Base-by-base conservation (phyloP, 768 basidiomycete species). In the Termitomyces sp. region DNA sequence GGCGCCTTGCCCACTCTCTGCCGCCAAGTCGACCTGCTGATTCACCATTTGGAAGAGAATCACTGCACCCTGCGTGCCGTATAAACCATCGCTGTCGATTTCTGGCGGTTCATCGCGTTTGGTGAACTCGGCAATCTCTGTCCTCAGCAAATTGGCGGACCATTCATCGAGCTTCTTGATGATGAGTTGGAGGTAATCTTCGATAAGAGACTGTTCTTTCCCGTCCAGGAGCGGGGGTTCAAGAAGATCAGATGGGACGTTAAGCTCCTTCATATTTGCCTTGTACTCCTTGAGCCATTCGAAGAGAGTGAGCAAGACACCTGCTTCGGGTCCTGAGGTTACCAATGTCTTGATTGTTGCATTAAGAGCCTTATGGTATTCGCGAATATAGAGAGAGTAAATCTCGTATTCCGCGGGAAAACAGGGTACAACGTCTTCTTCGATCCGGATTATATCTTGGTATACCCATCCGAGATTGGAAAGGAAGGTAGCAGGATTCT, bases 41-140 rank as follows among this genome's bases (percentile, higher is more conserved):
- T 95, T 98, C 64, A 98, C 89, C 89, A 98, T 95, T 74, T 97
- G 92, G 81, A 98, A 98, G 60, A 99, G 79, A 66, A 98, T 97
- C 52, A 96, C 85, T 18, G 95, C 89, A 43, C 95, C 91, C 68
- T 97, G 91, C 59, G 88, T 89, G 20, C 91, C 91, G 68, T 98
- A 98, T 61, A 89, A 77, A 14, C 93, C 93, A 58, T 98, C 94
- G 55, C 84, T 84, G 67, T 95, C 92, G 46, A 89, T 73, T 72
- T 98, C 96, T 3, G 95, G 96, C 26, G 93, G 91, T 64, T 89
- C 85, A 34, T 86, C 82, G 20, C 97, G 84, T 50, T 86, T 83
- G 12, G 82, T 83, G 74, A 99, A 98, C 58, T 94, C 92, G 18
- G 82, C 78, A 22, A 90, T 75, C 70, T 98, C 96, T 18, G 91